Percentiles rank a stretch among this genome's conserved stretches.
Conservation (phyloP, 192 early-diverging fungal species). For the Rhizophagus clarus region DNA sequence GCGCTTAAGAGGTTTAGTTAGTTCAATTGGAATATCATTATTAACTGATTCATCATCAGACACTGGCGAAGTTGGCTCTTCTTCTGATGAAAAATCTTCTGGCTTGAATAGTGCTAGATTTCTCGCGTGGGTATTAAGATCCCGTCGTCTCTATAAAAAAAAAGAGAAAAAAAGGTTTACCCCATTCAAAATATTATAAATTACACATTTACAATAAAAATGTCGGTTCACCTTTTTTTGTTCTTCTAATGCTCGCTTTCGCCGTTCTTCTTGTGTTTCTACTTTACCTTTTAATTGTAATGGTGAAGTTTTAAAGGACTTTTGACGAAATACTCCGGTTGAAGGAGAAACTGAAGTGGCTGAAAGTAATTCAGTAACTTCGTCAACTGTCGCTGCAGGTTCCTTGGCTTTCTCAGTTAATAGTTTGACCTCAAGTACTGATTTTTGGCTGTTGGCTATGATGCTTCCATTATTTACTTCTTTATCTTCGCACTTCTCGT, state of each 20-base stretch:
- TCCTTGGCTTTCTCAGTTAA: not conserved
- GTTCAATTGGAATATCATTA: slow-evolving; percentile 30
- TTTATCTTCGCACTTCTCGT: not conserved
- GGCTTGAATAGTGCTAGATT: slow-evolving; percentile 46
- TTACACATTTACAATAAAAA: not conserved
- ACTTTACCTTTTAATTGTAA: slow-evolving; percentile 4
- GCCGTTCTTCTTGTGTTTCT: slow-evolving; percentile 46
- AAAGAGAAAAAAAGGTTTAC: slow-evolving; percentile 2
- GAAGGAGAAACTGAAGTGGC: not conserved
- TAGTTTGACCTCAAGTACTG: not conserved
- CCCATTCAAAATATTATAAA: not conserved
- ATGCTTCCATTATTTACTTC: not conserved
- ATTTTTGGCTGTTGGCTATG: not conserved
- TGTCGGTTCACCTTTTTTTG: slow-evolving; percentile 42
- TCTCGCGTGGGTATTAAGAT: slow-evolving; percentile 47
- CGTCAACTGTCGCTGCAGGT: slow-evolving; percentile 18
- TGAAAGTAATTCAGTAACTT: slow-evolving; percentile 18
- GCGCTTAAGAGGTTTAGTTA: slow-evolving; percentile 27
- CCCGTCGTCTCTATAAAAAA: slow-evolving; percentile 42
- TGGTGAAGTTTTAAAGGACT: slow-evolving; percentile 21
- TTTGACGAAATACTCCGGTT: not conserved
- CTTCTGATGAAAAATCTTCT: slow-evolving; percentile 34
- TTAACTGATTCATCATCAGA: slow-evolving; percentile 25
- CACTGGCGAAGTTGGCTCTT: slow-evolving; percentile 34
- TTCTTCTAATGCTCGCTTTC: slow-evolving; percentile 41